phyloP scores from a whole-genome alignment of 495 filamentous ascomycete genomes.

The Hypomontagnella submonticulosa region DNA sequence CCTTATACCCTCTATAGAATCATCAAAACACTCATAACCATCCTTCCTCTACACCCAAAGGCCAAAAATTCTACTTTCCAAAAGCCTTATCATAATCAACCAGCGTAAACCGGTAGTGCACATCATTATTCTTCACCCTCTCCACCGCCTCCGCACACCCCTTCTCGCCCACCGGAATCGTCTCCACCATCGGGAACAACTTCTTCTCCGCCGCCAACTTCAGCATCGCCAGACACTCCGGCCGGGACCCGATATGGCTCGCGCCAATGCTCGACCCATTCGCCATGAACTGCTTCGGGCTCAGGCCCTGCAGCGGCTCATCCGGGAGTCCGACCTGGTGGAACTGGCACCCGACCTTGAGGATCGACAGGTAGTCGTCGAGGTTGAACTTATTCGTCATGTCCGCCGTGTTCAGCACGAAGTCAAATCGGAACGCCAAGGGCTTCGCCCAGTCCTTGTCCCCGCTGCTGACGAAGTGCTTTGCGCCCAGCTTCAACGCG shows the following conservation, averaged over 20 bases:
- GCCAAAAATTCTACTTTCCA: background rate
- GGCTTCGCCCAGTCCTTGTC: conserved; percentile 72
- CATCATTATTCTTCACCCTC: conserved; percentile 74
- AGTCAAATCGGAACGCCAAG: conserved; percentile 72
- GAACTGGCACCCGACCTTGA: conserved; percentile 78
- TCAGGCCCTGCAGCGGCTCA: conserved; percentile 69
- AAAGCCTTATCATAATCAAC: conserved; percentile 73
- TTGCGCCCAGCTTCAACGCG: conserved; percentile 70
- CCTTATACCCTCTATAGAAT: background rate
- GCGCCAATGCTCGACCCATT: conserved; percentile 74
- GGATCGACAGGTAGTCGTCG: conserved; percentile 69
- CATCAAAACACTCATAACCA: background rate
- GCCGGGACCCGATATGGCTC: conserved; percentile 75
- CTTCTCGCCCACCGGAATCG: conserved; percentile 72
- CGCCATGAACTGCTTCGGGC: conserved; percentile 68
- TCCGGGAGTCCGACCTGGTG: conserved; percentile 80
- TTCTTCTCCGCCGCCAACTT: conserved; percentile 79
- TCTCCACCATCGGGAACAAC: conserved; percentile 77
- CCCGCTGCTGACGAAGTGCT: conserved; percentile 71
- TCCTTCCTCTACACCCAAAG: background rate
- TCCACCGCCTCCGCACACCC: conserved; percentile 78
- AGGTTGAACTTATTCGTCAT: conserved; percentile 74
- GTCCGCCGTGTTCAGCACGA: conserved; percentile 79
- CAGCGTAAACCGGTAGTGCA: conserved; percentile 74
- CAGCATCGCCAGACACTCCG: conserved; percentile 80